Percentiles rank a stretch among this genome's conserved stretches.
Conservation (phyloP, 2,329 filamentous ascomycete species). For the Coleophoma crateriformis region DNA sequence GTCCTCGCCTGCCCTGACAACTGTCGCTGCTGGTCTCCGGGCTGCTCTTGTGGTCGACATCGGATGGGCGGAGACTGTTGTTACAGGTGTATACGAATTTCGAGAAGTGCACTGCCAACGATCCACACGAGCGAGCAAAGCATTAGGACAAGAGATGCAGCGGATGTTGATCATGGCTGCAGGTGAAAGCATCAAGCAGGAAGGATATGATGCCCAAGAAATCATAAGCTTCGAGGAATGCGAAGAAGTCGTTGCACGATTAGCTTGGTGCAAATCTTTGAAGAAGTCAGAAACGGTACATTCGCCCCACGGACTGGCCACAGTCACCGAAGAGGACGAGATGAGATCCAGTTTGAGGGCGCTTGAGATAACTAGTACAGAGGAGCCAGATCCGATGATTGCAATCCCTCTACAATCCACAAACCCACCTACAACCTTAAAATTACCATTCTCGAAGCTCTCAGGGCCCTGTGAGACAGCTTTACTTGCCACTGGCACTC, state of each 20-base stretch:
- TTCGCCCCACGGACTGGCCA: conserved; percentile 33
- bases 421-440: conserved; percentile 46
- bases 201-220: conserved; percentile 6
- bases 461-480: conserved; percentile 69
- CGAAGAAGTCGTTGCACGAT: conserved; percentile 69
- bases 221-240: conserved; percentile 69
- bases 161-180: conserved; percentile 49
- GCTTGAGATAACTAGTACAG: conserved; percentile 13
- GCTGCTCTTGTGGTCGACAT: conserved; percentile 86
- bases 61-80: conserved; percentile 84
- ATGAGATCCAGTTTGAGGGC: conserved; percentile 23
- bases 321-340: conserved; percentile 54
- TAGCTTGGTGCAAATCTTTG: conserved; percentile 65
- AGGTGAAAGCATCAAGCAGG: conserved; percentile 19
- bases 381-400: conserved; percentile 18
- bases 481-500: conserved; percentile 60
- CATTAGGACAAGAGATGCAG: conserved; percentile 65
- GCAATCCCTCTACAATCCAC: conserved; percentile 37
- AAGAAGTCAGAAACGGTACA: conserved; percentile 8
- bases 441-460: conserved; percentile 64
- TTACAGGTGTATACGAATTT: conserved; percentile 87
- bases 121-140: conserved; percentile 69
- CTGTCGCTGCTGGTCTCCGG: conserved; percentile 75
- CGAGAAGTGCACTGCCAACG: conserved; percentile 69
- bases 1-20: conserved; percentile 67